Conservation (phyloP, 768 basidiomycete species). For the Suillus americanus region DNA sequence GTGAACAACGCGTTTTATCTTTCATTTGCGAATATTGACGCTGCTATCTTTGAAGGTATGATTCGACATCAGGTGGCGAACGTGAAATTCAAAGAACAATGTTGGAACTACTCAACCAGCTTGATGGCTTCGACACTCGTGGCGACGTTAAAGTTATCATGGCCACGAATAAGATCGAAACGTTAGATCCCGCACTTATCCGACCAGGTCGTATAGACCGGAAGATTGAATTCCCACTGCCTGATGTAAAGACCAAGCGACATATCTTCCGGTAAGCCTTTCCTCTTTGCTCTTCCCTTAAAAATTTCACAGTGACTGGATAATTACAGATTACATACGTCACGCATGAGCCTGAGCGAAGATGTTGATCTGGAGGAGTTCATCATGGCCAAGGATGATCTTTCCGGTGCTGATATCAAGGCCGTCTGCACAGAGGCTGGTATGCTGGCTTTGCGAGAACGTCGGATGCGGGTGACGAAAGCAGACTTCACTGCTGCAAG, state of each 20-base stretch:
- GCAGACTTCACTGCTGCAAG: conserved; percentile 86
- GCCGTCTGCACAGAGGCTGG: conserved; percentile 99
- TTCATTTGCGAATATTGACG: conserved; percentile 8
- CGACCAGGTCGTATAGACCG: conserved; percentile 98
- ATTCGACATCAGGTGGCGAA: conserved; percentile 97
- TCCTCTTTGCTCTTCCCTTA: not conserved
- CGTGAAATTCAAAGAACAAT: conserved; percentile 99
- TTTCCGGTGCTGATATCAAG: conserved; percentile 98
- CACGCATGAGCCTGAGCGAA: conserved; percentile 84
- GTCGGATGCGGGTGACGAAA: conserved; percentile 93
- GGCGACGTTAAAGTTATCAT: conserved; percentile 99
- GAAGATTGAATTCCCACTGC: conserved; percentile 97
- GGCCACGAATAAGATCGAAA: conserved; percentile 98
- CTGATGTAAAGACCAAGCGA: conserved; percentile 98
- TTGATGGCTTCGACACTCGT: conserved; percentile 98
- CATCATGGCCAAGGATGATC: conserved; percentile 92
- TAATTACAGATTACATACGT: conserved; percentile 73
- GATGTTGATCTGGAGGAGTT: conserved; percentile 97
- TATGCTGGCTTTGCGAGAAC: conserved; percentile 87
- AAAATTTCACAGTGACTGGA: conserved; percentile 9
- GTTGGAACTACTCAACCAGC: conserved; percentile 97
- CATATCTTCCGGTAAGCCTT: conserved; percentile 86
- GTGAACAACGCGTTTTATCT: conserved; percentile 36
- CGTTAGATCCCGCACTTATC: conserved; percentile 95
- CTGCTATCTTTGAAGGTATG: conserved; percentile 60